A percentile compares a stretch with the other conserved stretches of the same genome.
These are phyloP conservation scores for Nicotiana otophora DNA, from an alignment of 257 asterid species.

Conservation along the genomic window DNA sequence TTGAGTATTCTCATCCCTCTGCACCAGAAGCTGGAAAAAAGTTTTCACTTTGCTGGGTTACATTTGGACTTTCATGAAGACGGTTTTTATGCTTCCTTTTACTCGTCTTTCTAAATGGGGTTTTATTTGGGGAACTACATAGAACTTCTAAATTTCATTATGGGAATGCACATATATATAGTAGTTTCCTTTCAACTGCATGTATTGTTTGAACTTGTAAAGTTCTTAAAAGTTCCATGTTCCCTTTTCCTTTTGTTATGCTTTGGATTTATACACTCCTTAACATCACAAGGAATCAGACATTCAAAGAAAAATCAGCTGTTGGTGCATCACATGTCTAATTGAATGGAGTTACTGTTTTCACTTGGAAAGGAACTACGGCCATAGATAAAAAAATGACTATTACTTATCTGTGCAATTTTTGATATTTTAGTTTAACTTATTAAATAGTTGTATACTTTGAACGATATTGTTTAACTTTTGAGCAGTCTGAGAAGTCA, in stretches of 20 bases:
- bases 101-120: too few relatives aligned
- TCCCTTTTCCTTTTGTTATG: neutral
- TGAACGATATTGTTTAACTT: constrained; percentile 6
- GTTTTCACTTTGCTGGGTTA: too few relatives aligned
- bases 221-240: neutral
- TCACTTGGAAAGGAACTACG: neutral
- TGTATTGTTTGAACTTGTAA: neutral
- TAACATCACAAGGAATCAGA: neutral
- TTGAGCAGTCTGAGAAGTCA: constrained; percentile 82
- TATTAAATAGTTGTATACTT: neutral
- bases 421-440: neutral
- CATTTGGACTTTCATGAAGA: too few relatives aligned
- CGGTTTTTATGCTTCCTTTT: too few relatives aligned
- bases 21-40: too few relatives aligned
- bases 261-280: constrained; percentile 1
- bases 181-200: neutral
- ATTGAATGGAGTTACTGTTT: neutral
- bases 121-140: too few relatives aligned
- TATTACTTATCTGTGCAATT: neutral
- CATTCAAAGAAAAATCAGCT: constrained; percentile 3
- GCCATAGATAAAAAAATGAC: neutral
- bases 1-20: neutral
- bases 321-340: neutral
- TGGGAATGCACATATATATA: neutral
- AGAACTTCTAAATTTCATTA: neutral